These are phyloP conservation scores for Teratosphaeria pseudoeucalypti DNA, from an alignment of 2,329 filamentous ascomycete genomes.

Conservation along the genomic window DNA sequence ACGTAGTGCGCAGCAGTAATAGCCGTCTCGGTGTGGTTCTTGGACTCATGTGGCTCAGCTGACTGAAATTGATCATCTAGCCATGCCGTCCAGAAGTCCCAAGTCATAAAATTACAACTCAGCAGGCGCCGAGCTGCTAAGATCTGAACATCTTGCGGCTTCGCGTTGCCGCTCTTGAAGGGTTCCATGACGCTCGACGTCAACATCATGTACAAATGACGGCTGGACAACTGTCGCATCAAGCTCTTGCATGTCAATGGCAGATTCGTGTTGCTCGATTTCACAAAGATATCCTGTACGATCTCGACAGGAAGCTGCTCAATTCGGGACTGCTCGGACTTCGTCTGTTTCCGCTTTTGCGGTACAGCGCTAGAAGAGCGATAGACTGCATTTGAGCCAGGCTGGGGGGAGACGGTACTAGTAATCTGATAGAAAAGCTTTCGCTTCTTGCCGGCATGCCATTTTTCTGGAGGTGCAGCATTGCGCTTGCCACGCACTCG, in stretches of 20 bases:
- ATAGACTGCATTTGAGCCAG: not conserved
- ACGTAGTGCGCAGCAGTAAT: not conserved
- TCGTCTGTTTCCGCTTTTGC: slow-evolving; percentile 9
- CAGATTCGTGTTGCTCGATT: slow-evolving; percentile 21
- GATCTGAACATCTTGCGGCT: slow-evolving; percentile 6
- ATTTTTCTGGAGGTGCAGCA: slow-evolving; percentile 17
- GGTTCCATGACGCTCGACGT: slow-evolving; percentile 14
- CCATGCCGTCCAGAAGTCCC: slow-evolving; percentile 21
- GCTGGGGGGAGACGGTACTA: not conserved
- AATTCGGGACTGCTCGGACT: slow-evolving; percentile 13
- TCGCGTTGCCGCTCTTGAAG: slow-evolving; percentile 7
- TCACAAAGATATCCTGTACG: slow-evolving; percentile 25
- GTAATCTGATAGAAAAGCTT: not conserved
- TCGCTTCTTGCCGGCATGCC: slow-evolving; percentile 16
- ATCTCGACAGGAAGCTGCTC: slow-evolving; percentile 27
- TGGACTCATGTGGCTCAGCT: not conserved
- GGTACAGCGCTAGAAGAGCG: not conserved
- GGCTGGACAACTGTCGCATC: slow-evolving; percentile 19
- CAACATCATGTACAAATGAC: slow-evolving; percentile 19
- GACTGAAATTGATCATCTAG: slow-evolving; percentile 4
- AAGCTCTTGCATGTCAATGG: slow-evolving; percentile 21
- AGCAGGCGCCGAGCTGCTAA: slow-evolving; percentile 19
- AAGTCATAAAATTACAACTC: slow-evolving; percentile 26
- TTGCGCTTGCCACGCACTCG: slow-evolving; percentile 24
- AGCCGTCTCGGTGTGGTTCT: not conserved